These are phyloP conservation scores for Mucor lusitanicus DNA, from an alignment of 371 early-diverging fungal species.

Conservation along the genomic window DNA sequence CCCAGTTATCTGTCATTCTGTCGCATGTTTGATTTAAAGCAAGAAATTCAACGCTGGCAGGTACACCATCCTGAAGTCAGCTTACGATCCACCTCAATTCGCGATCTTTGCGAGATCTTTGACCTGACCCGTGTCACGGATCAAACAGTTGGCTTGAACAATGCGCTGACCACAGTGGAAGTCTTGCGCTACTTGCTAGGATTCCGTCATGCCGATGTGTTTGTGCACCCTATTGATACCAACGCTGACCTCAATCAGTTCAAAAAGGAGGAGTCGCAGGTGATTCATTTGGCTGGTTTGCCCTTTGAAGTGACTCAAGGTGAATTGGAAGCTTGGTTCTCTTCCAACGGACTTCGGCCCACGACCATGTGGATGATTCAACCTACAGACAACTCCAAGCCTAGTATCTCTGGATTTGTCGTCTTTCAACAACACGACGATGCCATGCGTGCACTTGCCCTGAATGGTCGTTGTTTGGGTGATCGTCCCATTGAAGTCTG, in stretches of 20 bases:
- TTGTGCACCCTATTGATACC: slow-evolving; percentile 70
- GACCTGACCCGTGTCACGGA: slow-evolving; percentile 47
- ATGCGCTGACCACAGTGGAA: slow-evolving; percentile 63
- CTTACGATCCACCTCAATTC: slow-evolving; percentile 58
- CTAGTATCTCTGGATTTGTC: slow-evolving; percentile 64
- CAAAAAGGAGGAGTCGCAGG: slow-evolving; percentile 65
- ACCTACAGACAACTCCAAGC: slow-evolving; percentile 47
- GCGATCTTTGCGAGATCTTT: slow-evolving; percentile 65
- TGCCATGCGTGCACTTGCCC: slow-evolving; percentile 60
- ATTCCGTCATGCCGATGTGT: slow-evolving; percentile 60
- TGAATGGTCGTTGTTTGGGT: slow-evolving; percentile 71
- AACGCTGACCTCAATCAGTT: slow-evolving; percentile 67
- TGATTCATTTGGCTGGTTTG: slow-evolving; percentile 65
- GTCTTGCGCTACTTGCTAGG: slow-evolving; percentile 57
- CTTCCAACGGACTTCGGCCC: slow-evolving; percentile 59
- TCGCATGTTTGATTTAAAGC: slow-evolving; percentile 75
- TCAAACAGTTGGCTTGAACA: slow-evolving; percentile 60
- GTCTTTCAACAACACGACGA: slow-evolving; percentile 61
- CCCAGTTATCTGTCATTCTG: slow-evolving; percentile 60
- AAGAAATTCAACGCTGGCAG: slow-evolving; percentile 69
- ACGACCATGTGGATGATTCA: slow-evolving; percentile 58
- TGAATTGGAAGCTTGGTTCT: slow-evolving; percentile 69
- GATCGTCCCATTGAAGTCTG: slow-evolving; percentile 69
- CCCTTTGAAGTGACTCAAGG: slow-evolving; percentile 67
- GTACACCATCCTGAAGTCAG: slow-evolving; percentile 65